A percentile compares a stretch with the other conserved stretches of the same genome.
Evolutionary conservation across 2,329 filamentous ascomycete species (phyloP).

Genomic region (Fusarium virguliforme): DNA sequence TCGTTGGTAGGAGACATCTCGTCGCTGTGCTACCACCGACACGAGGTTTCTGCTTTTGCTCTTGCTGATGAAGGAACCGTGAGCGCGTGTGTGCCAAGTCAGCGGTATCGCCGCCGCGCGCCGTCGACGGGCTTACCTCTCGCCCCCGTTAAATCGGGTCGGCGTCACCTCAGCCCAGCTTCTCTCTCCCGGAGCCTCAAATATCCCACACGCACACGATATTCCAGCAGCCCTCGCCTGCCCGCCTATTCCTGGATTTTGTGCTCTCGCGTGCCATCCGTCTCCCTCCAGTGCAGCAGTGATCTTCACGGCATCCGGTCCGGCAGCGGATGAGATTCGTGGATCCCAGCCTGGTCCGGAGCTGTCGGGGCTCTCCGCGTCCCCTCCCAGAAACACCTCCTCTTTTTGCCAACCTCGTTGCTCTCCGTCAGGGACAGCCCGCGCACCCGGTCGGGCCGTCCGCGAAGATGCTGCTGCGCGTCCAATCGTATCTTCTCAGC

Average conservation of each 20-base stretch:
- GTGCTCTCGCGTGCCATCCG: neutral
- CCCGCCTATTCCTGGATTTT: slow-evolving; percentile 5
- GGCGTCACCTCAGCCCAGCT: slow-evolving; percentile 9
- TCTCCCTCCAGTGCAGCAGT: slow-evolving; percentile 13
- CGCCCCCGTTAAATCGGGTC: slow-evolving; percentile 18
- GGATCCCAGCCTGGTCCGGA: slow-evolving; percentile 35
- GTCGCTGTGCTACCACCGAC: slow-evolving; percentile 31
- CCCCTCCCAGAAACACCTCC: slow-evolving; percentile 19
- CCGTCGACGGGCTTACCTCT: slow-evolving; percentile 5
- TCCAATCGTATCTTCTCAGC: neutral
- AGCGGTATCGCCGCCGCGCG: slow-evolving; percentile 23
- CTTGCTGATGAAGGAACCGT: neutral
- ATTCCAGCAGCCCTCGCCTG: neutral
- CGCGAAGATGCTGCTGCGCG: neutral
- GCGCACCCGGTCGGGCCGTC: slow-evolving; percentile 15
- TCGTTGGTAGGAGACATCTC: neutral
- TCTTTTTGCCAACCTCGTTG: slow-evolving; percentile 5
- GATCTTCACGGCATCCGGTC: slow-evolving; percentile 32
- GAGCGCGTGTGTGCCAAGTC: slow-evolving; percentile 10
- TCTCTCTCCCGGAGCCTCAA: slow-evolving; percentile 21
- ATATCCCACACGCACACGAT: slow-evolving; percentile 19
- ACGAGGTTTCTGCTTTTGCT: slow-evolving; percentile 30
- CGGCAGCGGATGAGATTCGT: slow-evolving; percentile 39
- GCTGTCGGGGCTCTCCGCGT: slow-evolving; percentile 41
- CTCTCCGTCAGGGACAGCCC: slow-evolving; percentile 2